phyloP scores from a whole-genome alignment of 441 rosid genomes.

The Hura crepitans region DNA sequence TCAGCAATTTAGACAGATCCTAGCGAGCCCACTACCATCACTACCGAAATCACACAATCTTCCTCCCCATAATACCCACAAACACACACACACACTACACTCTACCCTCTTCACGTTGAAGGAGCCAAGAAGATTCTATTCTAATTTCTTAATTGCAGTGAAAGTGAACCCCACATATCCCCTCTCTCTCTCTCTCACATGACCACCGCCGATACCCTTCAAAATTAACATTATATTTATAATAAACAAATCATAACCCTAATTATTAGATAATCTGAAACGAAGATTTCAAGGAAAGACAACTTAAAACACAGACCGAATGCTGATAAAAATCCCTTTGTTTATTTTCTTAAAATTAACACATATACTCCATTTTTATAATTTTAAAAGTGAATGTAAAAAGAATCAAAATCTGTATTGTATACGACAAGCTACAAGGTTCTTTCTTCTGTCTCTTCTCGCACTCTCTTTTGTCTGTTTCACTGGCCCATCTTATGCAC shows the following conservation, averaged over 20 bases:
- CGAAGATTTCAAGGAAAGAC: constrained; percentile 51
- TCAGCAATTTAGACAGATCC: constrained; percentile 50
- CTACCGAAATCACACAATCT: constrained; percentile 19
- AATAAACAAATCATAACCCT: constrained; percentile 19
- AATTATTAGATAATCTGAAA: constrained; percentile 18
- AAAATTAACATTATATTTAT: no score
- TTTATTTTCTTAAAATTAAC: background rate
- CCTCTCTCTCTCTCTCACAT: constrained; percentile 36
- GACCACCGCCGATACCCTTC: constrained; percentile 45
- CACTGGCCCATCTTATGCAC: constrained; percentile 17
- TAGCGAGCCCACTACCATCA: constrained; percentile 46
- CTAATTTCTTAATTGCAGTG: constrained; percentile 44
- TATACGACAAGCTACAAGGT: constrained; percentile 43
- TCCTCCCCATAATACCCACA: constrained; percentile 6
- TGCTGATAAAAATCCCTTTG: constrained; percentile 32
- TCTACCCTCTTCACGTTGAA: constrained; percentile 25
- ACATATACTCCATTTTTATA: background rate
- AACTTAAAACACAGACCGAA: constrained; percentile 45
- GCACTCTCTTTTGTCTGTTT: constrained; percentile 47
- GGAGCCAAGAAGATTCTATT: constrained; percentile 58
- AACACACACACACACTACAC: constrained; percentile 9
- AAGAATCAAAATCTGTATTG: constrained; percentile 38
- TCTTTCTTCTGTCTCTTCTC: constrained; percentile 50
- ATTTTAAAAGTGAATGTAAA: constrained; percentile 16
- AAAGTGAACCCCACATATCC: constrained; percentile 41